Evolutionary conservation across 2,329 filamentous ascomycete species (phyloP), one percentile per base, ranked within the genome.

Genomic region (Claviceps cyperi): DNA sequence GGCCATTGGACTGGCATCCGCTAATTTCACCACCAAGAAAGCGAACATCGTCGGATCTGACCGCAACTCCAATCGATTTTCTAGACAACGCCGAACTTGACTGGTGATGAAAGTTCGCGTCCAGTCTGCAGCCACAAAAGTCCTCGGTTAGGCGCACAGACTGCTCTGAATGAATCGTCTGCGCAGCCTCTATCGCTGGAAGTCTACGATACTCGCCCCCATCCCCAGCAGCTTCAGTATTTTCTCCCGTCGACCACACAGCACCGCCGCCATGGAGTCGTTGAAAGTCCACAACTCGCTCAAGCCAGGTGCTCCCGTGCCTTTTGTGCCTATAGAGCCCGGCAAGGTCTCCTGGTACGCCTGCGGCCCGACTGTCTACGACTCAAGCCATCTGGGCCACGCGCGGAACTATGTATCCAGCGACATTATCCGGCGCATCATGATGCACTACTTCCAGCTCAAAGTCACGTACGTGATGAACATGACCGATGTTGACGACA

Each of bases 401-500:
- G 88, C 86, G 32, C 76, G 87, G 58, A 94, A 94, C 69, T 94
- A 94, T 76, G 86, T 94, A 55, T 86, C 83, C 47, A 91, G 86
- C 44, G 89, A 95, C 65, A 89, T 94, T 55, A 81, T 94, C 57
- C 78, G 89, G 53, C 81, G 89, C 59, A 86, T 94, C 58, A 69
- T 94, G 66, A 73, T 77, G 60, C 81, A 91, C 64, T 91, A 92
- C 67, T 94, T 94, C 64, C 79, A 80, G 53, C 92, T 85, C 65
- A 72, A 88, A 41, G 79, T 95, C 56, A 80, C 82, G 53, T 94
- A 94, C 68, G 86, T 94, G 56, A 92, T 94, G 83, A 94, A 94
- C 68, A 88, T 92, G 55, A 94, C 89, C 28, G 89, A 91, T 59
- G 77, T 91, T 39, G 84, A 89, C 58, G 81, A 86, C 66, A 84